phyloP scores from a whole-genome alignment of 768 basidiomycete species.

The Boletus tomentosulus region DNA sequence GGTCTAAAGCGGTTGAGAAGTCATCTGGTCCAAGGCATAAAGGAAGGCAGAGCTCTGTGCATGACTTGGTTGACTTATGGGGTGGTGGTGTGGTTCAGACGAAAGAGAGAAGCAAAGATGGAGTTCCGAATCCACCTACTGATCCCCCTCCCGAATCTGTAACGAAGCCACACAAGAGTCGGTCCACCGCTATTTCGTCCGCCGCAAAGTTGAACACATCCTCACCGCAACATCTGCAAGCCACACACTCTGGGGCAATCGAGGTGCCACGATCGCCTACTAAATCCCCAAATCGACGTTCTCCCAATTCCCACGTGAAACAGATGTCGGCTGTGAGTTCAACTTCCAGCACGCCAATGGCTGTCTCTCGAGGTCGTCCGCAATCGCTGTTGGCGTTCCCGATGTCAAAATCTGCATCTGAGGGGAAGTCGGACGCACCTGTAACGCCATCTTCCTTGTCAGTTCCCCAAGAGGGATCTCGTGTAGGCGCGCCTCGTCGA shows the following conservation, averaged over 20 bases:
- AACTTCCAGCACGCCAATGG: slow-evolving; percentile 22
- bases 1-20: slow-evolving; percentile 21
- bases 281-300: slow-evolving; percentile 26
- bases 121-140: slow-evolving; percentile 12
- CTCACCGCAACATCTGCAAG: slow-evolving; percentile 26
- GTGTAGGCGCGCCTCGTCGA: slow-evolving; percentile 42
- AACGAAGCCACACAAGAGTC: slow-evolving; percentile 17
- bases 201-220: slow-evolving; percentile 17
- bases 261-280: slow-evolving; percentile 26
- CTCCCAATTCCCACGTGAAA: slow-evolving; percentile 29
- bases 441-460: slow-evolving; percentile 36
- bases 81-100: slow-evolving; percentile 48
- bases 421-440: slow-evolving; percentile 35
- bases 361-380: slow-evolving; percentile 55
- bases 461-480: slow-evolving; percentile 46
- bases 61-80: slow-evolving; percentile 78
- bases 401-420: slow-evolving; percentile 35
- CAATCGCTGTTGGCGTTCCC: slow-evolving; percentile 82
- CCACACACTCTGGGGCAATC: slow-evolving; percentile 10
- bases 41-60: slow-evolving; percentile 75
- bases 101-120: slow-evolving; percentile 41
- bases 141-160: slow-evolving; percentile 13
- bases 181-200: slow-evolving; percentile 16
- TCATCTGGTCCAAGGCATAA: slow-evolving; percentile 31
- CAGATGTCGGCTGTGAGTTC: slow-evolving; percentile 26